Conservation (phyloP, 2,329 filamentous ascomycete genomes). For the Nothopassalora personata region DNA sequence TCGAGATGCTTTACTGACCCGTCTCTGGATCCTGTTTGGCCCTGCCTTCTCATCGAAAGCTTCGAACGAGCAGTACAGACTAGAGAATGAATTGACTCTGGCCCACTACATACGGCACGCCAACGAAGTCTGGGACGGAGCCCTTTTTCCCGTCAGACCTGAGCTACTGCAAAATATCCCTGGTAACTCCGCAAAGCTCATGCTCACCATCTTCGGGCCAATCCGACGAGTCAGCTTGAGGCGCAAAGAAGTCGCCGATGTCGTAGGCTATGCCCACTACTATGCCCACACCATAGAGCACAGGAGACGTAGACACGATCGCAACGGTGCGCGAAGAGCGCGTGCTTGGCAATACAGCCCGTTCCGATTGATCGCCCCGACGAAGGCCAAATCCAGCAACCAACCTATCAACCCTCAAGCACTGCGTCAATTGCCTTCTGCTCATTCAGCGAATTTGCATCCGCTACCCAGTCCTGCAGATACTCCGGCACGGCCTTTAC, state of each 20-base stretch:
- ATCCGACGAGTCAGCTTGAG: conserved; percentile 6
- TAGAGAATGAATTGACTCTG: conserved; percentile 22
- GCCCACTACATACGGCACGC: conserved; percentile 29
- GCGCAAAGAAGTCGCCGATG: conserved; percentile 20
- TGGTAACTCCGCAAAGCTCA: conserved; percentile 8
- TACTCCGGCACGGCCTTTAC: conserved; percentile 57
- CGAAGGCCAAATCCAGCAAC: neutral
- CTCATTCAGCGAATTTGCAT: conserved; percentile 40
- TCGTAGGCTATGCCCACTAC: conserved; percentile 18
- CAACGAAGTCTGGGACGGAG: conserved; percentile 26
- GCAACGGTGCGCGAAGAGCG: neutral
- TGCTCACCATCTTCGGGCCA: conserved; percentile 23
- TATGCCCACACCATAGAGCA: conserved; percentile 14
- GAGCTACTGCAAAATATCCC: conserved; percentile 13
- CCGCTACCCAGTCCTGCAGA: conserved; percentile 50
- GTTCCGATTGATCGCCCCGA: conserved; percentile 9
- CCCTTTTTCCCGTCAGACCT: conserved; percentile 15
- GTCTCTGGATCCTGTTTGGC: conserved; percentile 35
- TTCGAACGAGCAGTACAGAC: conserved; percentile 19
- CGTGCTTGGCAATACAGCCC: conserved; percentile 17
- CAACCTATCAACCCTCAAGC: conserved; percentile 17
- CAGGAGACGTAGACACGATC: neutral
- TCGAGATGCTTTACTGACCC: conserved; percentile 21
- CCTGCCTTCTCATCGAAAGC: conserved; percentile 24
- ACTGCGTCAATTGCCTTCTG: conserved; percentile 30